Evolutionary conservation across 495 filamentous ascomycete species (phyloP).

Genomic region (Aspergillus wentii): DNA sequence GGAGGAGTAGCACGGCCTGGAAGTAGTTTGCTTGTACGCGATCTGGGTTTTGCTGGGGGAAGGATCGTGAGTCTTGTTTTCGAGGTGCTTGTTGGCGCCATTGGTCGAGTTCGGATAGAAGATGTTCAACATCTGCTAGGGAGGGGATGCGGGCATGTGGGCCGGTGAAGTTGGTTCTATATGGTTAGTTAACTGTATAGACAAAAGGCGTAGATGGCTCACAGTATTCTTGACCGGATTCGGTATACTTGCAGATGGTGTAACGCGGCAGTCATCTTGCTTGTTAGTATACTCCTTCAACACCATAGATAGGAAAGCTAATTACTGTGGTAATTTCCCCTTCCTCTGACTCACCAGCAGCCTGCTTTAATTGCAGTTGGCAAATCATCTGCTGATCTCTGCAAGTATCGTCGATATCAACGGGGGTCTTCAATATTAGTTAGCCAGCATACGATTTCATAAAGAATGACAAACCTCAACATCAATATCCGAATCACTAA

Average conservation of each 20-base stretch:
- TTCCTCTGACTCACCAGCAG: not conserved
- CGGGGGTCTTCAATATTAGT: not conserved
- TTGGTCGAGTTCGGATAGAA: slow-evolving; percentile 6
- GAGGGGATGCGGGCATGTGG: slow-evolving; percentile 6
- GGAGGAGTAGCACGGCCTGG: slow-evolving; percentile 7
- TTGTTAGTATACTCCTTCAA: not conserved
- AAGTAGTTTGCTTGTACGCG: slow-evolving; percentile 9
- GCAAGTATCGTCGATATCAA: slow-evolving; percentile 11
- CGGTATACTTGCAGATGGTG: slow-evolving; percentile 9
- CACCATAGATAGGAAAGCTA: not conserved
- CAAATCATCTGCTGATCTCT: slow-evolving; percentile 5
- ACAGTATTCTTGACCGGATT: slow-evolving; percentile 10
- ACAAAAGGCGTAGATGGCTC: not conserved
- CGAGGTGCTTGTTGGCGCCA: slow-evolving; percentile 9
- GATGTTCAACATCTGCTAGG: slow-evolving; percentile 2
- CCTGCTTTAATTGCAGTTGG: slow-evolving; percentile 2
- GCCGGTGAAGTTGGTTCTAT: slow-evolving; percentile 8
- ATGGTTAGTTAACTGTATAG: too few species aligned
- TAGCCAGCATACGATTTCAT: not conserved
- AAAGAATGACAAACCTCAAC: slow-evolving; percentile 1
- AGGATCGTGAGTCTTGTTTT: slow-evolving; percentile 6
- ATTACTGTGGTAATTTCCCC: slow-evolving; percentile 4
- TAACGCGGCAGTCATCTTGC: slow-evolving; percentile 10
- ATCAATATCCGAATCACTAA: slow-evolving; percentile 11
- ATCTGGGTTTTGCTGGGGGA: slow-evolving; percentile 11